Base-by-base conservation (phyloP, 768 basidiomycete species). In the Hygrocybe punicea region DNA sequence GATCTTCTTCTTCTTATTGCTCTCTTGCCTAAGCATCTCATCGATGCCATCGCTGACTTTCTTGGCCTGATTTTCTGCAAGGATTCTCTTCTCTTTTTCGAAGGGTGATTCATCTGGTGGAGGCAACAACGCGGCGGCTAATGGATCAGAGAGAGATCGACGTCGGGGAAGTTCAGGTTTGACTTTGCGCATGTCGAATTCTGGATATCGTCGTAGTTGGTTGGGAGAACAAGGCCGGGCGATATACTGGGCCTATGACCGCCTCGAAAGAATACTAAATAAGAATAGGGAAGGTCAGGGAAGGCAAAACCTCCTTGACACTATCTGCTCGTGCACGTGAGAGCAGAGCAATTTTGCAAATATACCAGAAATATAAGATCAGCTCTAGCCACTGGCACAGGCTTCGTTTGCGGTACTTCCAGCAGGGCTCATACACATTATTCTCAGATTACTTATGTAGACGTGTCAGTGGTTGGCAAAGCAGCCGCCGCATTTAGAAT, bases 21-120 rank as follows among this genome's bases (percentile, higher is more conserved):
- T 73, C 64, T 92, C 90, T 61, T 77, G 74, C 57, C 81, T 80
- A 66, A 93, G 76, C 82, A 86, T 84, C 60, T 87, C 85, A 71
- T 93, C 91, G 64, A 93, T 93, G 19, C 76, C 74, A 64, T 92
- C 86, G 74, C 84, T 87, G 65, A 86, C 76, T 61, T 81, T 83
- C 70, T 84, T 86, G 16, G 91, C 91, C 44, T 89, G 84, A 37
- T 75, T 72, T 68, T 92, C 91, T 14, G 78, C 83, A 64, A 74
- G 75, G 63, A 91, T 75, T 51, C 91, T 79, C 51, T 72, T 70
- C 67, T 87, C 84, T 58, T 85, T 82, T 68, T 90, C 81, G 44
- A 78, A 77, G 7, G 79, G 78, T 0, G 89, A 83, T 73, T 93
- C 91, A 71, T 90, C 76, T 34, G 76, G 75, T 6, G 91, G 91